Evolutionary conservation across 441 rosid species (phyloP).

Genomic region (Macaranga tanarius): DNA sequence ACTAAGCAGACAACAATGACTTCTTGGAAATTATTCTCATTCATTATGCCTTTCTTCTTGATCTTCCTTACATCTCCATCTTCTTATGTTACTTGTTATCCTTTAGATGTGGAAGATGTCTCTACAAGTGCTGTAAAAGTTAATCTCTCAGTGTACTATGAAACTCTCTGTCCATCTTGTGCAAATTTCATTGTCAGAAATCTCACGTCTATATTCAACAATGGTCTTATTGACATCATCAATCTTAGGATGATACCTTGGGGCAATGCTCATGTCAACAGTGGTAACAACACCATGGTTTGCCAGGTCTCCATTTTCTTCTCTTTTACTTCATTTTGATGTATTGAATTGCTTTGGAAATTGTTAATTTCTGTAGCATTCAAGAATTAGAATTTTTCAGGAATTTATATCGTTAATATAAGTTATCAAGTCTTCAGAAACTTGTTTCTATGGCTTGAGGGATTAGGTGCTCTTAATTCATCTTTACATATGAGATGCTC

Average conservation of each 20-base stretch:
- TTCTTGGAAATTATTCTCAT: constrained; percentile 13
- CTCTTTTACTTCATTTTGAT: neutral
- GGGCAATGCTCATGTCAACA: constrained; percentile 38
- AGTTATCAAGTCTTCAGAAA: neutral
- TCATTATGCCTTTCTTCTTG: constrained; percentile 7
- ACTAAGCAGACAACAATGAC: constrained; percentile 29
- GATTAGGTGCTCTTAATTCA: neutral
- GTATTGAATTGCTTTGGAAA: neutral
- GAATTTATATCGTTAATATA: neutral
- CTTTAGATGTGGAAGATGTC: constrained; percentile 3
- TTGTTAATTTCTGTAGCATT: neutral
- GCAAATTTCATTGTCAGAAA: constrained; percentile 40
- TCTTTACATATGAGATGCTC: neutral
- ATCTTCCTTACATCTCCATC: constrained; percentile 16
- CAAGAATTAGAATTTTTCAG: neutral
- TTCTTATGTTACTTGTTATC: constrained; percentile 16
- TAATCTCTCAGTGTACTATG: constrained; percentile 48
- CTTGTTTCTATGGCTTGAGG: neutral
- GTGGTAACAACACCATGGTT: constrained; percentile 14
- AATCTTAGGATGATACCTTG: constrained; percentile 52
- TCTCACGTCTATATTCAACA: constrained; percentile 33
- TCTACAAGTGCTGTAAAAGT: constrained; percentile 25
- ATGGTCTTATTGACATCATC: constrained; percentile 41
- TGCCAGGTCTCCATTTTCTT: constrained; percentile 41
- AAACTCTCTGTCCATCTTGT: constrained; percentile 33